Evolutionary conservation across 805 yeast genomes (phyloP).

Genomic region (Myxozyma nipponensis): DNA sequence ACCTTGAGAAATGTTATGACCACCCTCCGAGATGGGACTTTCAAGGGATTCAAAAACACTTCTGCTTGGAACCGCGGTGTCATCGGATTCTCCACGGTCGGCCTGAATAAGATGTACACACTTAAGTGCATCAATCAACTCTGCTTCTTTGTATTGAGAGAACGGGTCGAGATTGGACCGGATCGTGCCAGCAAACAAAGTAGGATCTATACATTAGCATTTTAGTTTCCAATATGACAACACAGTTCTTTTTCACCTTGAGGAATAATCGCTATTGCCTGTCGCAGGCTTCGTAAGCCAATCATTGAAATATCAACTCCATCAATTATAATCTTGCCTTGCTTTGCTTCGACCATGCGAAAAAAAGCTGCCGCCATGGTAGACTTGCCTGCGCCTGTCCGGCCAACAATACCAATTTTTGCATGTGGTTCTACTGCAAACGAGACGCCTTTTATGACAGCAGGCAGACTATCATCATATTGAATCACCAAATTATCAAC

Average conservation of each 20-base stretch:
- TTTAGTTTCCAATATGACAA: not conserved
- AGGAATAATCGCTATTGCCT: constrained; percentile 74
- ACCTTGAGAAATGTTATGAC: constrained; percentile 66
- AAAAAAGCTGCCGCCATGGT: constrained; percentile 70
- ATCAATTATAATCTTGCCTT: constrained; percentile 60
- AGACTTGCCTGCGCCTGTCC: constrained; percentile 89
- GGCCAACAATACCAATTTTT: constrained; percentile 81
- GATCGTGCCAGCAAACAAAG: constrained; percentile 73
- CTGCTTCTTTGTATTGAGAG: constrained; percentile 51
- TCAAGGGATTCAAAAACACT: constrained; percentile 48
- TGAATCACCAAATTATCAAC: constrained; percentile 57
- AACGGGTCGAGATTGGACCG: constrained; percentile 80
- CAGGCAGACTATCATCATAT: constrained; percentile 62
- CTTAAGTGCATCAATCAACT: constrained; percentile 65
- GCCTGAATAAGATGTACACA: constrained; percentile 41
- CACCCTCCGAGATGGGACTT: constrained; percentile 60
- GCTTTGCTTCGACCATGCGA: constrained; percentile 57
- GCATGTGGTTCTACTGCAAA: constrained; percentile 53
- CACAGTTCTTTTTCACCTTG: constrained; percentile 50
- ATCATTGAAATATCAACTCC: constrained; percentile 60
- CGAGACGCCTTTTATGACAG: constrained; percentile 55
- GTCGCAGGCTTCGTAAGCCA: constrained; percentile 66
- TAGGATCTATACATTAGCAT: constrained; percentile 53
- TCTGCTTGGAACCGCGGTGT: constrained; percentile 35
- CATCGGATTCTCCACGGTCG: too few relatives aligned